These are phyloP conservation scores for Globisporangium middletonii DNA, from an alignment of 352 stramenopile genomes.

Conservation along the genomic window DNA sequence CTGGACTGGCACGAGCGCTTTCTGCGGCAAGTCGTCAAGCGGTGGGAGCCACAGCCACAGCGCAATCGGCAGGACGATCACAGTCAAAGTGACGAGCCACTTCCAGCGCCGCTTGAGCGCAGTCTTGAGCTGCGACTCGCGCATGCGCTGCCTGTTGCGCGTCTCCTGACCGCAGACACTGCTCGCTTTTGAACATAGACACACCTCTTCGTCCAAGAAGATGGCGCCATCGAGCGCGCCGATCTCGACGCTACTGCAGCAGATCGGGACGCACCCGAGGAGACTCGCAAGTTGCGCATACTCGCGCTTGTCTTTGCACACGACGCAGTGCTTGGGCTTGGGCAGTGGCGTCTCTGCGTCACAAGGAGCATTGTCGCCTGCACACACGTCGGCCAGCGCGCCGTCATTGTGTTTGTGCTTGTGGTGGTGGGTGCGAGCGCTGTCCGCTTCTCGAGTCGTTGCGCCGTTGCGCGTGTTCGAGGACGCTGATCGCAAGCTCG, in stretches of 20 bases:
- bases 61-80: neutral
- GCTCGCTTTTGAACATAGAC: constrained; percentile 1
- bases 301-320: constrained; percentile 1
- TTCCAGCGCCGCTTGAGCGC: constrained; percentile 7
- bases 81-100: neutral
- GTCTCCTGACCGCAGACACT: neutral
- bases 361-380: neutral
- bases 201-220: neutral
- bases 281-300: constrained; percentile 1
- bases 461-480: too few relatives aligned
- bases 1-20: neutral
- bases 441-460: too few relatives aligned
- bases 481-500: too few relatives aligned
- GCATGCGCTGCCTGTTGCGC: neutral
- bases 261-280: constrained; percentile 8
- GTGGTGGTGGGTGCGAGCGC: too few relatives aligned
- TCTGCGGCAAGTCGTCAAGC: neutral
- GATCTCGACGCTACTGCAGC: neutral
- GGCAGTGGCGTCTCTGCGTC: neutral
- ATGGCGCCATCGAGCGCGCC: neutral
- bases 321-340: neutral
- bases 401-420: too few relatives aligned
- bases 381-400: neutral
- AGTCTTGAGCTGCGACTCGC: neutral
- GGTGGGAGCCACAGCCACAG: neutral